Evolutionary conservation across 441 rosid species (phyloP).

Genomic region (Mallotus repandus): DNA sequence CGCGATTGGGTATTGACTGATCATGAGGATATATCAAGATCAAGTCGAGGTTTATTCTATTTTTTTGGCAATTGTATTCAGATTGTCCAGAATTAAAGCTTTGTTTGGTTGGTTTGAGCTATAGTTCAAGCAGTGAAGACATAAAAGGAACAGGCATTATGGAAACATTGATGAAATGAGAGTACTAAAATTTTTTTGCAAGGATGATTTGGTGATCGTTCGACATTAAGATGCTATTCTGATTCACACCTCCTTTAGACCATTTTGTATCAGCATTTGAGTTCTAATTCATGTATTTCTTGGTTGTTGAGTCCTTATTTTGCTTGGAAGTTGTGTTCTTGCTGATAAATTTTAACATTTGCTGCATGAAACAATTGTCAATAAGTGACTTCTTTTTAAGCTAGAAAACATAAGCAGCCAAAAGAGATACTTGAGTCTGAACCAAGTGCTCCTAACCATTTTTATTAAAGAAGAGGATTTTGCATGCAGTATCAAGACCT

Average conservation of each 20-base stretch:
- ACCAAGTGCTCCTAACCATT: no score
- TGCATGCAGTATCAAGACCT: no score
- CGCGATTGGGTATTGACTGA: slow-evolving; percentile 50
- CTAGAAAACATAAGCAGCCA: no score
- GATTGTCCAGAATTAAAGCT: no score
- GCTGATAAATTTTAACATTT: no score
- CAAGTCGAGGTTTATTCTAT: neutral
- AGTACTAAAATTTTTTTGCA: neutral
- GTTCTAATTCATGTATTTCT: neutral
- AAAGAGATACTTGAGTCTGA: no score
- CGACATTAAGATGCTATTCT: neutral
- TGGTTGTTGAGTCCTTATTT: no score
- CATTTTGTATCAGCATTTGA: neutral
- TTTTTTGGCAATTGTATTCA: neutral
- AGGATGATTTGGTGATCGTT: neutral
- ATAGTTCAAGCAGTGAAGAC: neutral
- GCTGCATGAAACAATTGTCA: no score
- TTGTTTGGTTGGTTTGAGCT: neutral
- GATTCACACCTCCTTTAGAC: neutral
- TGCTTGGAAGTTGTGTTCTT: no score
- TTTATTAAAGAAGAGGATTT: no score
- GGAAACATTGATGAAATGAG: neutral
- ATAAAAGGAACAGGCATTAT: no score
- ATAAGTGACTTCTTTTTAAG: no score
- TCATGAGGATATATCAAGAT: neutral